Evolutionary conservation across 176 grass and related monocot species (phyloP), one percentile per base, ranked within the genome.

Genomic region (Ensete ventricosum): DNA sequence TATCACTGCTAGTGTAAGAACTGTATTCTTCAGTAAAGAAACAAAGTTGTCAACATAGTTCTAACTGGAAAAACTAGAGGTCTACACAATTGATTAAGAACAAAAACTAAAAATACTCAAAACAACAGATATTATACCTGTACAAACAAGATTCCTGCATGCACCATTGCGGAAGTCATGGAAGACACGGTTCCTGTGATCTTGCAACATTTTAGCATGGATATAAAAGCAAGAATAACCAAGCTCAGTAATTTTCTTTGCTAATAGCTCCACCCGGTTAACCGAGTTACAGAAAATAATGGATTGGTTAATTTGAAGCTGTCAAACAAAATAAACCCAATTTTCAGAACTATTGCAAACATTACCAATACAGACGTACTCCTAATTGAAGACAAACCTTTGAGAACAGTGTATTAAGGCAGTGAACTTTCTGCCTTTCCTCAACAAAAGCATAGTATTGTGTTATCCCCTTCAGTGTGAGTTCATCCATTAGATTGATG

Each of bases 161-260:
- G 73, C 73, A 51, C 73, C 73, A 76, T 76, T 76, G 17, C 73
- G 73, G 29, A 76, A 76, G 54, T 76, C 73, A 63, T 76, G 73
- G 55, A 76, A 76, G 17, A 76, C 73, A n/a, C 73, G 73, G 50
- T 76, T 76, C 10, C 73, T 55, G 55, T 76, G 73, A 20, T 76
- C 73, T 76, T 76, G 73, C 73, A 76, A 76, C 73, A 76, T 76
- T 62, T 76, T 76, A 76, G 73, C 73, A 76, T 76, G 73, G 62
- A 76, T 76, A 19, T 76, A 76, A 14, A 76, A 76, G 55, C 73
- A 76, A 49, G 73, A 76, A 76, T 76, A 76, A 49, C 73, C 73
- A 29, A 76, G 57, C 55, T 76, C 55, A 6, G 73, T 76, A 17
- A 76, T 76, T 62, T 76, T 76, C 55, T 76, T 76, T 76, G 73